Evolutionary conservation across 768 basidiomycete species (phyloP).

Genomic region (Amanita fuliginea): DNA sequence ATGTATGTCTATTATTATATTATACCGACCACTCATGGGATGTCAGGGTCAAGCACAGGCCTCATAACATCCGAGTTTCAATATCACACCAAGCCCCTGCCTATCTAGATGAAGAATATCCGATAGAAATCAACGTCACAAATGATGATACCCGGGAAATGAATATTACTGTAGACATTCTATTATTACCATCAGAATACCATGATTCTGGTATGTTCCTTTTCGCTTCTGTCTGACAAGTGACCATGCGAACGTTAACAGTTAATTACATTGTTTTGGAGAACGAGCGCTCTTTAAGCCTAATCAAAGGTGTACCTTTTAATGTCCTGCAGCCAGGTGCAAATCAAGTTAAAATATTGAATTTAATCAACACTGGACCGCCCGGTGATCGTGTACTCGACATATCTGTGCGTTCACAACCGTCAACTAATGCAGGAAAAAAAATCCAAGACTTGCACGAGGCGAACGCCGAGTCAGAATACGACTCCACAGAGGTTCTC

Average conservation of each 20-base stretch:
- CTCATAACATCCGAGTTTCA: conserved; percentile 44
- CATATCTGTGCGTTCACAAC: conserved; percentile 62
- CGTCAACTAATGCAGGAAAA: conserved; percentile 12
- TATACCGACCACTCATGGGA: conserved; percentile 3
- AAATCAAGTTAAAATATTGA: conserved; percentile 48
- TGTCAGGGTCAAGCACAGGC: conserved; percentile 47
- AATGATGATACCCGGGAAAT: conserved; percentile 66
- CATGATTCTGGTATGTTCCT: conserved; percentile 53
- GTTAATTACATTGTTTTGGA: conserved; percentile 54
- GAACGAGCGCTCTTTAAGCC: conserved; percentile 50
- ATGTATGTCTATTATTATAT: conserved; percentile 27
- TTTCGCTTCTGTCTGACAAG: neutral
- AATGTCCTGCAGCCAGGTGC: conserved; percentile 53
- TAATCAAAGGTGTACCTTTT: conserved; percentile 65
- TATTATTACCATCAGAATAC: conserved; percentile 72
- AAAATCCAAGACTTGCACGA: conserved; percentile 11
- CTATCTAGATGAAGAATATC: conserved; percentile 72
- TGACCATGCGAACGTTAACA: conserved; percentile 14
- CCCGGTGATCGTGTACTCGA: conserved; percentile 70
- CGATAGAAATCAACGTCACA: conserved; percentile 56
- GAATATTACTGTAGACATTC: conserved; percentile 57
- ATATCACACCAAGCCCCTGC: conserved; percentile 58
- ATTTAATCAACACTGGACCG: conserved; percentile 48
- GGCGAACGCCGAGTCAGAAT: conserved; percentile 14
- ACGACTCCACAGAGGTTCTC: conserved; percentile 41